These are phyloP conservation scores for Vigna radiata DNA, from an alignment of 306 rosid genomes.

Conservation along the genomic window DNA sequence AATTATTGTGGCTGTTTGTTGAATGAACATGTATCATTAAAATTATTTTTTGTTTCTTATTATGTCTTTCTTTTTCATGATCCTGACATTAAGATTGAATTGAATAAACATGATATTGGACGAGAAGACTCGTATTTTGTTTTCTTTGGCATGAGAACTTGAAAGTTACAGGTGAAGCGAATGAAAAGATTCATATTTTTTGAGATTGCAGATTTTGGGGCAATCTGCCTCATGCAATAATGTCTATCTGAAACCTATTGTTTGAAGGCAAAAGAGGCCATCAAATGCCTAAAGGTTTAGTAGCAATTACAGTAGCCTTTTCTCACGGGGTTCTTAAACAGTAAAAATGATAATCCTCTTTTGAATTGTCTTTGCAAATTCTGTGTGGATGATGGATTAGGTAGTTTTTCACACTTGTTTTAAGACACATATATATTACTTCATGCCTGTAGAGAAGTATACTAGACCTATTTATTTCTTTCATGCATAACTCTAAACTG, in stretches of 20 bases:
- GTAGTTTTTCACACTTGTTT: constrained; percentile 13
- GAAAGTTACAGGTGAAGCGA: constrained; percentile 1
- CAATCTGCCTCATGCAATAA: constrained; percentile 15
- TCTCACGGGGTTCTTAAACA: constrained; percentile 20
- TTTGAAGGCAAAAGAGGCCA: constrained; percentile 20
- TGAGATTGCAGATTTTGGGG: constrained; percentile 38
- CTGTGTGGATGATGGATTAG: not conserved
- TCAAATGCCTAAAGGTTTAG: constrained; percentile 4
- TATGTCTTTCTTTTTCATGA: constrained; percentile 18
- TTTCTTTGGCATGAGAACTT: constrained; percentile 35
- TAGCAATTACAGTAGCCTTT: not conserved
- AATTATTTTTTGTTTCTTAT: constrained; percentile 4
- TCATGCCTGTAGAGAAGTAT: no score
- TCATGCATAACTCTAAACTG: constrained; percentile 8
- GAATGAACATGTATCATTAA: constrained; percentile 26
- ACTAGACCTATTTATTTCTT: not conserved
- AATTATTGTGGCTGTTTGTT: not conserved
- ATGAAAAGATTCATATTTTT: constrained; percentile 31
- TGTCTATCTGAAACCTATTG: constrained; percentile 31
- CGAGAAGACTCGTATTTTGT: constrained; percentile 16
- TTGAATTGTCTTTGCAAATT: not conserved
- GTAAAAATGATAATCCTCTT: constrained; percentile 16
- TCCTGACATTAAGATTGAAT: constrained; percentile 23
- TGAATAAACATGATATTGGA: not conserved
- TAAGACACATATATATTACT: not conserved